Conservation (phyloP, 768 basidiomycete genomes). For the Daedaleopsis nitida region DNA sequence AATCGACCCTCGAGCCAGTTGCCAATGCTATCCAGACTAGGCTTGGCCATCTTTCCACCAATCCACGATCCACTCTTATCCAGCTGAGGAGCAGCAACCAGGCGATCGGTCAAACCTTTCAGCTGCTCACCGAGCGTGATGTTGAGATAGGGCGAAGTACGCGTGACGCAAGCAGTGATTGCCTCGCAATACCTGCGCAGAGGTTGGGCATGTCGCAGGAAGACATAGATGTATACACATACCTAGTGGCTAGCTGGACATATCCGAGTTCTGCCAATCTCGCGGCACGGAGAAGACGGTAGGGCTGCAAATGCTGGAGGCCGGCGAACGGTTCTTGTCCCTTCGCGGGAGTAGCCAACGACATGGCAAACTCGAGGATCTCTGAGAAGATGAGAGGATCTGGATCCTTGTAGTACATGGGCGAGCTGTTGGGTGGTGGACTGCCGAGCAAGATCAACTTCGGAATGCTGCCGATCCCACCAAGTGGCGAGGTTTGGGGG, state of each 20-base stretch:
- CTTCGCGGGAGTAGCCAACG: conserved; percentile 69
- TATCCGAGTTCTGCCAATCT: conserved; percentile 83
- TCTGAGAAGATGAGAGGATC: conserved; percentile 88
- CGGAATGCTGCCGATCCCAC: conserved; percentile 66
- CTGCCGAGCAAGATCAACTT: conserved; percentile 77
- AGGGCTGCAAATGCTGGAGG: conserved; percentile 84
- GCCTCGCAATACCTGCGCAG: conserved; percentile 89
- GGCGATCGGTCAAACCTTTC: conserved; percentile 75
- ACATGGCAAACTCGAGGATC: conserved; percentile 88
- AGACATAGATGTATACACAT: conserved; percentile 6
- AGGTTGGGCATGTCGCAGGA: neutral
- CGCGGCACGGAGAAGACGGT: conserved; percentile 78
- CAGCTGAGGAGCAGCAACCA: conserved; percentile 67
- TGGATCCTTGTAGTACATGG: conserved; percentile 60
- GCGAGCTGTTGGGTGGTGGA: conserved; percentile 43
- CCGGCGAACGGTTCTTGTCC: conserved; percentile 87
- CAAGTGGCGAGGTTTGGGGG: conserved; percentile 74
- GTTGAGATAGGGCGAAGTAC: conserved; percentile 68
- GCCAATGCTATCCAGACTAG: conserved; percentile 89
- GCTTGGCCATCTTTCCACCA: conserved; percentile 81
- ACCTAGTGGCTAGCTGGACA: conserved; percentile 76
- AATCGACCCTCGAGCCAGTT: conserved; percentile 91
- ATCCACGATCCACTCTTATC: conserved; percentile 89
- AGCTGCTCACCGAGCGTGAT: conserved; percentile 70
- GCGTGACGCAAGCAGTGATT: conserved; percentile 65